Conservation (phyloP, 1,139 yeast species). For the Candida albicans region DNA sequence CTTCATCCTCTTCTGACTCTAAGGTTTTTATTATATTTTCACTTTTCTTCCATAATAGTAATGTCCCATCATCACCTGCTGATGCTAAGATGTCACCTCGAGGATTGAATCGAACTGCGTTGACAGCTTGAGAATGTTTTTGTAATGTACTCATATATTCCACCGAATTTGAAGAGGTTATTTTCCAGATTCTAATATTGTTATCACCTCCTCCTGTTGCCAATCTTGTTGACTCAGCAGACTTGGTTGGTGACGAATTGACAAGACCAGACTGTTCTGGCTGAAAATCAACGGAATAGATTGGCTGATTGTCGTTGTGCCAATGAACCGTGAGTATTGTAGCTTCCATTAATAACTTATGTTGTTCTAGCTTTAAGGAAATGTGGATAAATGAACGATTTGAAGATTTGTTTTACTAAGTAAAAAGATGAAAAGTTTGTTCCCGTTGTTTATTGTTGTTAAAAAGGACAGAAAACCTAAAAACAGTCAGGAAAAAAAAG, state of each 20-base stretch:
- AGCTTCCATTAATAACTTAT: constrained; percentile 46
- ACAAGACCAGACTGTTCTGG: constrained; percentile 28
- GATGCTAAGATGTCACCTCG: constrained; percentile 70
- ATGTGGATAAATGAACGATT: no score
- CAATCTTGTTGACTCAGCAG: constrained; percentile 35
- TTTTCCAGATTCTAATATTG: constrained; percentile 69
- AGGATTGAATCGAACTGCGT: constrained; percentile 79
- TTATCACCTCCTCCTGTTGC: constrained; percentile 97
- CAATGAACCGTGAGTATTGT: constrained; percentile 70
- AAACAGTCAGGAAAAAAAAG: neutral
- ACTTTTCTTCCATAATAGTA: constrained; percentile 72
- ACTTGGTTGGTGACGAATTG: constrained; percentile 7
- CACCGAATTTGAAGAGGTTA: constrained; percentile 20
- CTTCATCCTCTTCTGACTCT: constrained; percentile 49
- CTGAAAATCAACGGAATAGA: constrained; percentile 81
- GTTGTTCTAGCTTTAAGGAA: neutral
- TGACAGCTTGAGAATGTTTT: constrained; percentile 94
- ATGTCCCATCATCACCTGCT: constrained; percentile 93
- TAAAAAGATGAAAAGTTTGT: neutral
- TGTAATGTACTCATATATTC: constrained; percentile 74
- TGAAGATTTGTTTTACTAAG: no score
- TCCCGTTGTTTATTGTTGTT: neutral
- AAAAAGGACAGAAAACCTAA: no score
- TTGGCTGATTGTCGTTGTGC: constrained; percentile 82
- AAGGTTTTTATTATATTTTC: constrained; percentile 56